Evolutionary conservation across 1,139 yeast genomes (phyloP).

Genomic region (Hyphopichia buzzinii): DNA sequence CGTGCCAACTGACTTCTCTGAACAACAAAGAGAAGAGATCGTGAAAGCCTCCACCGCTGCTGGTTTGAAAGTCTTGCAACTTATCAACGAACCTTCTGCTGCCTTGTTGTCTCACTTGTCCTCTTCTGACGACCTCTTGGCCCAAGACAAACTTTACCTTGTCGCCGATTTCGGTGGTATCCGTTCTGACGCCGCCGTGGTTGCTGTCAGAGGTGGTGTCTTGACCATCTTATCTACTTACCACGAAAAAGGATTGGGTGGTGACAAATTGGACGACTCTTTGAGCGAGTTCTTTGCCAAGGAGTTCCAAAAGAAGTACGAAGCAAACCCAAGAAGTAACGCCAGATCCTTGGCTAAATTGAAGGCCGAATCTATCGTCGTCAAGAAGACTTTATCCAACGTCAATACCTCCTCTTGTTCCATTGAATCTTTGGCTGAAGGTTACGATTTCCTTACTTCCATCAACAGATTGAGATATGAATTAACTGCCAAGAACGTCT

Average conservation of each 20-base stretch:
- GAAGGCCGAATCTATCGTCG: constrained; percentile 76
- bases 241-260: constrained; percentile 84
- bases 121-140: constrained; percentile 52
- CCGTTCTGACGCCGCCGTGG: constrained; percentile 93
- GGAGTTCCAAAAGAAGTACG: constrained; percentile 88
- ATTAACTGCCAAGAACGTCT: constrained; percentile 76
- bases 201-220: constrained; percentile 91
- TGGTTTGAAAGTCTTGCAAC: constrained; percentile 79
- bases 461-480: constrained; percentile 95
- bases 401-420: constrained; percentile 89
- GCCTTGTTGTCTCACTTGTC: constrained; percentile 79
- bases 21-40: constrained; percentile 67
- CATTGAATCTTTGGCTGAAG: constrained; percentile 92
- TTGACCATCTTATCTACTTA: constrained; percentile 85
- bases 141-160: constrained; percentile 76
- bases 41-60: constrained; percentile 63
- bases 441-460: constrained; percentile 88
- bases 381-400: constrained; percentile 90
- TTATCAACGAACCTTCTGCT: constrained; percentile 90
- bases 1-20: constrained; percentile 86
- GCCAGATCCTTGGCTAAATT: constrained; percentile 89
- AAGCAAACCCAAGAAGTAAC: constrained; percentile 76
- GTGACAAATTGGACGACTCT: constrained; percentile 78
- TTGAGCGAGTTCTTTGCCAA: constrained; percentile 82
- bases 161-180: constrained; percentile 98